phyloP scores from a whole-genome alignment of 148 eudicot genomes.

The Nyssa sinensis region DNA sequence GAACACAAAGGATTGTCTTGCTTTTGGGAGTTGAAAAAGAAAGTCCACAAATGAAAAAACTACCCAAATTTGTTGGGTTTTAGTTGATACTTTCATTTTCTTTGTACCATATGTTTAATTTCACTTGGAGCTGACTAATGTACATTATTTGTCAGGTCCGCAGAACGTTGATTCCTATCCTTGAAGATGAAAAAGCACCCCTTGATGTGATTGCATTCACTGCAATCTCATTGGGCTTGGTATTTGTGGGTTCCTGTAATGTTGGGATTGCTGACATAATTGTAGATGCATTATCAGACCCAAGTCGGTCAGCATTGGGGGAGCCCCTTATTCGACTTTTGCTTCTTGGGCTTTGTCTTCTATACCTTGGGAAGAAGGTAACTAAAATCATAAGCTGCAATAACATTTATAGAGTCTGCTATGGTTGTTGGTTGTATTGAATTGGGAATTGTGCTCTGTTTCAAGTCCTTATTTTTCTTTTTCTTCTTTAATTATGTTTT shows the following conservation, averaged over 20 bases:
- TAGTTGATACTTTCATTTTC: background rate
- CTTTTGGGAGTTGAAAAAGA: background rate
- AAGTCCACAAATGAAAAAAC: background rate
- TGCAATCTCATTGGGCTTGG: conserved; percentile 77
- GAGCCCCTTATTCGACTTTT: conserved; percentile 79
- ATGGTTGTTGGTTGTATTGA: background rate
- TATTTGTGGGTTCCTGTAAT: conserved; percentile 85
- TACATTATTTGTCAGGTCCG: conserved; percentile 50
- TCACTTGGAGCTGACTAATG: background rate
- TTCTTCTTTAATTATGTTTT: background rate
- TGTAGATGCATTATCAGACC: conserved; percentile 79
- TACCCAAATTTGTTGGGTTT: background rate
- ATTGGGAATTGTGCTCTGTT: too few relatives aligned
- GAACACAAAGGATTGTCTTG: background rate
- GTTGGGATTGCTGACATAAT: conserved; percentile 92
- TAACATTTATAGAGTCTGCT: background rate
- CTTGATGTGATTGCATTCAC: conserved; percentile 90
- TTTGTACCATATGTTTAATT: background rate
- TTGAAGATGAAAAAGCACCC: conserved; percentile 68
- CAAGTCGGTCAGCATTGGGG: conserved; percentile 71
- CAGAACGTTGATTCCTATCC: conserved; percentile 59
- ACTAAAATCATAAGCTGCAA: background rate
- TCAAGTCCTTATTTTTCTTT: too few relatives aligned
- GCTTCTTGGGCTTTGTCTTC: conserved; percentile 92
- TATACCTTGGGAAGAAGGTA: conserved; percentile 97